Base-by-base conservation (phyloP, 148 eudicot species). In the Silene uniflora region DNA sequence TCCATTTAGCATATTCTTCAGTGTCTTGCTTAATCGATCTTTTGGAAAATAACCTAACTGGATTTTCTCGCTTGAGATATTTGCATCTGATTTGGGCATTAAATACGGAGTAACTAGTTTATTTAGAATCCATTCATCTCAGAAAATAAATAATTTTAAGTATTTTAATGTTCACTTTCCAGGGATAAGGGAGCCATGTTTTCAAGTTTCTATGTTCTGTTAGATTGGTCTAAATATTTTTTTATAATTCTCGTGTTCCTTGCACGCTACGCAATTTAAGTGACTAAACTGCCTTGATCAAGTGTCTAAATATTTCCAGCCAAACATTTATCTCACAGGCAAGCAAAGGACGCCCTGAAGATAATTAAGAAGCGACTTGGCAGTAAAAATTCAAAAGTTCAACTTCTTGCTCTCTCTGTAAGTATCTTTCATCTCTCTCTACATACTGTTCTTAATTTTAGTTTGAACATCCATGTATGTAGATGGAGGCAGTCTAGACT, bases 261-360 rank as follows among this genome's bases (percentile, higher is more conserved):
- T 49, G 19, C 39, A n/a, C 56, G n/a, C 23, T 23, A 62, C 21
- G 17, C 44, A 27, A 66, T 49, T n/a, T 32, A 32, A 17, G 69
- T 4, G 47, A 35, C 18, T 62, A 62, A 23, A 62, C 69, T 66
- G 46, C 13, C 18, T 66, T 29, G 22, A 66, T 35, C 47, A n/a
- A 67, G 24, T 19, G 29, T 67, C 19, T 11, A 66, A 52, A 35
- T 19, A 18, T 55, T 23, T 27, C 23, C 12, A 3, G 32, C 10
- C 44, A 66, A 67, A 47, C 44, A 22, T 12, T 75, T 81, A 76
- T 75, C 78, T 82, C 85, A 81, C 91, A 92, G 98, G 81, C 98
- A 90, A 85, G 83, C 96, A 60, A 92, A 89, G 87, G 98, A 90
- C 61, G 91, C 96, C 25, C 64, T 92, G 84, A 92, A 92, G 88